Evolutionary conservation across 257 asterid species (phyloP), one percentile per base, ranked within the genome.

Genomic region (Przewalskia tangutica): DNA sequence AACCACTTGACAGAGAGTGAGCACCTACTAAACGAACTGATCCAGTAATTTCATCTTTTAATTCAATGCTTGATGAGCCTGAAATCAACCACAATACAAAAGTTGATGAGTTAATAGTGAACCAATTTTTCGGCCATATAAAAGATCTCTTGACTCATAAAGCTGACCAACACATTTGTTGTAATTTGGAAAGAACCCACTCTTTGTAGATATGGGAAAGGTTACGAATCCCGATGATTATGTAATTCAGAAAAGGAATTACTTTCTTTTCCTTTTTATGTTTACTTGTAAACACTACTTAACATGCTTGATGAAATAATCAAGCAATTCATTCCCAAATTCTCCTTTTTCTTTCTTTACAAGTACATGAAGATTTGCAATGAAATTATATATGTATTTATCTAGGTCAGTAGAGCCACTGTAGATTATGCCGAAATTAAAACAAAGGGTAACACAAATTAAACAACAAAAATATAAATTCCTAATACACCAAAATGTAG

Each of bases 1-100:
- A 85, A 70, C 91, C 89, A 59, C 53, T 73, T 32, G 97, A 82
- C 46, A 95, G 81, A 36, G 91, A 85, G 91, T 94, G 99, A 83
- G 99, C 95, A 81, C 99, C 99, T 9, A 95, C 99, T n/a, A 91
- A 90, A 89, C 91, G 97, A 55, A 95, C 97, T 10, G 97, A 94
- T 55, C 99, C 99, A 0, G 99, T 95, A 68, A 95, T 85, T 81
- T 95, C 99, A 81, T 95, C 98, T 94, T 95, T 94, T 93, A 94
- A 81, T 81, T 89, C 86, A 80, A 96, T 94, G 85, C 92, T 93
- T 20, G 99, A 94, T 5, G 99, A 94, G 87, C 99, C 99, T 96
- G 92, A 81, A 86, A 82, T 55, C 81, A 80, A 51, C 70, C 60
- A 73, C 42, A 50, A 23, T 4, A 73, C 60, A 50, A 23, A 12